Conservation (phyloP, 2,329 filamentous ascomycete species). For the Incumbomyces delicatus region DNA sequence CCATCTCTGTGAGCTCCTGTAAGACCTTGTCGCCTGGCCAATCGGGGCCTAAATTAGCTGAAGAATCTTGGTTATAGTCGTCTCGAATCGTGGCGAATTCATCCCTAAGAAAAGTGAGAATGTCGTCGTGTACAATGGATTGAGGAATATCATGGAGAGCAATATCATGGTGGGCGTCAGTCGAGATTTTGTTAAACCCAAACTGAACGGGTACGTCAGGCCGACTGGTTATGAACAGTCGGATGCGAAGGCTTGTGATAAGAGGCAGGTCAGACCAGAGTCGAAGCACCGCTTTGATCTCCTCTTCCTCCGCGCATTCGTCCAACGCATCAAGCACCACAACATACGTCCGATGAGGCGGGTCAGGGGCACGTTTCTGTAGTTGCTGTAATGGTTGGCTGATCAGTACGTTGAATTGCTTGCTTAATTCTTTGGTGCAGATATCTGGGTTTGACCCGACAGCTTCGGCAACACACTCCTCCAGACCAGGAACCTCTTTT, state of each 20-base stretch:
- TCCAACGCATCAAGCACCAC: constrained; percentile 26
- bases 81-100: constrained; percentile 6
- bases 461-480: constrained; percentile 7
- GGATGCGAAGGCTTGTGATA: constrained; percentile 13
- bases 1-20: constrained; percentile 22
- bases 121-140: constrained; percentile 4
- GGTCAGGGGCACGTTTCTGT: background rate
- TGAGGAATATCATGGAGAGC: constrained; percentile 7
- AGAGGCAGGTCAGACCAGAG: constrained; percentile 15
- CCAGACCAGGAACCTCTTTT: constrained; percentile 22
- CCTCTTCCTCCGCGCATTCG: constrained; percentile 22
- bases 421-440: constrained; percentile 15
- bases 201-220: constrained; percentile 21
- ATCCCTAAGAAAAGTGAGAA: constrained; percentile 3
- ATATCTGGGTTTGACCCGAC: constrained; percentile 23
- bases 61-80: constrained; percentile 4
- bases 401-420: constrained; percentile 18
- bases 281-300: constrained; percentile 19
- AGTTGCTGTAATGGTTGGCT: constrained; percentile 18
- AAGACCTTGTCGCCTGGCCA: constrained; percentile 22
- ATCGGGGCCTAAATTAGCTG: constrained; percentile 10
- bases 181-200: constrained; percentile 16
- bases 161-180: constrained; percentile 17
- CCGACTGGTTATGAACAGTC: constrained; percentile 23
- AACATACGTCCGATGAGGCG: constrained; percentile 9